phyloP scores from a whole-genome alignment of 108 stramenopile genomes.

The Nitzschia sp. region DNA sequence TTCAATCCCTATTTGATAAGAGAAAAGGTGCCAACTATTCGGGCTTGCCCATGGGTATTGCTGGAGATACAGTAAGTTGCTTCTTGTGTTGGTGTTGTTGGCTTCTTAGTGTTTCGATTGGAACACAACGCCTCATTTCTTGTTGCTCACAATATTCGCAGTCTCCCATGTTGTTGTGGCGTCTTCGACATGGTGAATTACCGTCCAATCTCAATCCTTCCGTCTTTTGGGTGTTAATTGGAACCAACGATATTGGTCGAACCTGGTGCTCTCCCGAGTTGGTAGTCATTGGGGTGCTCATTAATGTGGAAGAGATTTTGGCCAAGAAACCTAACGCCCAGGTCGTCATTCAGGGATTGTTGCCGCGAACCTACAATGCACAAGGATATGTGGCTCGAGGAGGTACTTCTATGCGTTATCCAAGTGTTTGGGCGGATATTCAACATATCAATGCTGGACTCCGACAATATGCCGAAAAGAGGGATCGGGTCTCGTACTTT shows the following conservation, averaged over 20 bases:
- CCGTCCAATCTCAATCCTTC: conserved; percentile 50
- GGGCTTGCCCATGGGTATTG: conserved; percentile 61
- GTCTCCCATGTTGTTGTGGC: conserved; percentile 61
- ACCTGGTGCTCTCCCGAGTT: conserved; percentile 59
- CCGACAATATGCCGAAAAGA: conserved; percentile 13
- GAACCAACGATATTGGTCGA: conserved; percentile 63
- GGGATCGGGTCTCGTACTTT: conserved; percentile 27
- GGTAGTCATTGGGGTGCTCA: conserved; percentile 53
- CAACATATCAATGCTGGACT: conserved; percentile 36
- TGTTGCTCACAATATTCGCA: not conserved
- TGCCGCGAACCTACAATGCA: conserved; percentile 41
- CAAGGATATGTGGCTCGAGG: conserved; percentile 16
- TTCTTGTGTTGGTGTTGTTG: not conserved
- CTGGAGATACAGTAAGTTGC: conserved; percentile 54
- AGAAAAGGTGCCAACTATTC: conserved; percentile 43
- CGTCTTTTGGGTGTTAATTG: conserved; percentile 44
- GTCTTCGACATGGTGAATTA: conserved; percentile 65
- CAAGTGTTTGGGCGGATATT: conserved; percentile 35
- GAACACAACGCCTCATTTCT: not conserved
- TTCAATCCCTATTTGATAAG: conserved; percentile 29
- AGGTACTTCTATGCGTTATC: not conserved
- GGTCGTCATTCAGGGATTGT: conserved; percentile 61
- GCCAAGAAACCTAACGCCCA: conserved; percentile 30
- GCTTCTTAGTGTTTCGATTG: not conserved
- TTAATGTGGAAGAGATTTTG: conserved; percentile 61